A percentile compares a stretch with the other conserved stretches of the same genome.
Conservation (phyloP, 768 basidiomycete species). For the Collybiopsis luxurians region DNA sequence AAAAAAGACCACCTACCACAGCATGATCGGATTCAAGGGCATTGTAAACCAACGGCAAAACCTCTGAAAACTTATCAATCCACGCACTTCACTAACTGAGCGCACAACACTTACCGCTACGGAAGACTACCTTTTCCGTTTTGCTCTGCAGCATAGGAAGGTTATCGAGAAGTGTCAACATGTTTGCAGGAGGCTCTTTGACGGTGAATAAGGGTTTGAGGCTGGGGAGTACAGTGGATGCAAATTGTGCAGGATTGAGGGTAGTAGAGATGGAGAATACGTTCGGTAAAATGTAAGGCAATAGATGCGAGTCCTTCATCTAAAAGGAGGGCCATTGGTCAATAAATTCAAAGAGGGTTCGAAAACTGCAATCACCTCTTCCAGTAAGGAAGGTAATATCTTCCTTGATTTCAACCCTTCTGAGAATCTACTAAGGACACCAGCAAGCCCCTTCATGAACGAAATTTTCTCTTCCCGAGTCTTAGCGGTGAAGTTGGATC, state of each 20-base stretch:
- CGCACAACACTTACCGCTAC: conserved; percentile 66
- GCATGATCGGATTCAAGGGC: conserved; percentile 96
- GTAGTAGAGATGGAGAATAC: conserved; percentile 86
- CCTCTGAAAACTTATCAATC: conserved; percentile 49
- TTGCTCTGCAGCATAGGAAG: conserved; percentile 84
- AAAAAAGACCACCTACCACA: conserved; percentile 40
- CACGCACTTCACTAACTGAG: no score
- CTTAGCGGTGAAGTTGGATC: conserved; percentile 93
- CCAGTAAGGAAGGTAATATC: conserved; percentile 86
- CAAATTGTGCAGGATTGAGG: conserved; percentile 79
- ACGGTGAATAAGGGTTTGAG: conserved; percentile 87
- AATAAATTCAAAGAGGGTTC: not conserved
- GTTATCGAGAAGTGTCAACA: conserved; percentile 91
- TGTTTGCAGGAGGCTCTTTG: conserved; percentile 96
- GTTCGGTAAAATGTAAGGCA: conserved; percentile 95
- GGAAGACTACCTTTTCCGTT: conserved; percentile 81
- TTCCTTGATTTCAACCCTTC: conserved; percentile 86
- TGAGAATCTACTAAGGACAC: conserved; percentile 81
- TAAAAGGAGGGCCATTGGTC: conserved; percentile 20
- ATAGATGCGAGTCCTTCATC: conserved; percentile 92
- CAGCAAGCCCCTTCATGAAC: conserved; percentile 87
- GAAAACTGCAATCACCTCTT: conserved; percentile 60
- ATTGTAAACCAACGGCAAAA: conserved; percentile 94
- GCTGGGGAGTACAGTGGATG: conserved; percentile 75
- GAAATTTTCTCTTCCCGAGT: conserved; percentile 94